Evolutionary conservation across 2,329 filamentous ascomycete species (phyloP).

Genomic region (Colletotrichum sp.): DNA sequence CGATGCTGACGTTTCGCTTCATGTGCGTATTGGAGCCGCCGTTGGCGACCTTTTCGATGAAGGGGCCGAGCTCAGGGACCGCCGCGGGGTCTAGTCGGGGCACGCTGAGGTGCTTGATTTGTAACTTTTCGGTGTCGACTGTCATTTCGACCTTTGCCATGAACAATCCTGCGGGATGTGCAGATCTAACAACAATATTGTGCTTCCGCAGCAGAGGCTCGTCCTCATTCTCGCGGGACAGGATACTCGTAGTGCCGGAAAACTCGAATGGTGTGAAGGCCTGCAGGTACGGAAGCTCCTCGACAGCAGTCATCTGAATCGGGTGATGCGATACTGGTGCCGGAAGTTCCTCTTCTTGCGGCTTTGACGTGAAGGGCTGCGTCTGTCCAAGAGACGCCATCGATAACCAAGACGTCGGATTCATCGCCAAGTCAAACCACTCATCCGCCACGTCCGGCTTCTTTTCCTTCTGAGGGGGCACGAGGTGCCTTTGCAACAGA

Average conservation of each 20-base stretch:
- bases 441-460: conserved; percentile 37
- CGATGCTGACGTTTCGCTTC: conserved; percentile 61
- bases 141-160: conserved; percentile 61
- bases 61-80: conserved; percentile 60
- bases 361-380: conserved; percentile 26
- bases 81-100: conserved; percentile 62
- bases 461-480: conserved; percentile 38
- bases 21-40: conserved; percentile 47
- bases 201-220: conserved; percentile 56
- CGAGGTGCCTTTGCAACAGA: conserved; percentile 45
- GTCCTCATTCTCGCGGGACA: conserved; percentile 37
- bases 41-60: conserved; percentile 49
- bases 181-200: conserved; percentile 55
- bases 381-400: conserved; percentile 45
- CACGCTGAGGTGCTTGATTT: conserved; percentile 59
- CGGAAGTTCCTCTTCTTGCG: conserved; percentile 37
- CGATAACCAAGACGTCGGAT: conserved; percentile 57
- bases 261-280: conserved; percentile 74
- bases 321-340: conserved; percentile 69
- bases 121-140: conserved; percentile 58
- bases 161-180: conserved; percentile 59
- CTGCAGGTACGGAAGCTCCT: conserved; percentile 73
- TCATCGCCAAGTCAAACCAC: conserved; percentile 53
- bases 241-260: conserved; percentile 54
- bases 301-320: conserved; percentile 62